Evolutionary conservation across 805 yeast species (phyloP), one percentile per base, ranked within the genome.

Genomic region (Candida vartiovaarae): DNA sequence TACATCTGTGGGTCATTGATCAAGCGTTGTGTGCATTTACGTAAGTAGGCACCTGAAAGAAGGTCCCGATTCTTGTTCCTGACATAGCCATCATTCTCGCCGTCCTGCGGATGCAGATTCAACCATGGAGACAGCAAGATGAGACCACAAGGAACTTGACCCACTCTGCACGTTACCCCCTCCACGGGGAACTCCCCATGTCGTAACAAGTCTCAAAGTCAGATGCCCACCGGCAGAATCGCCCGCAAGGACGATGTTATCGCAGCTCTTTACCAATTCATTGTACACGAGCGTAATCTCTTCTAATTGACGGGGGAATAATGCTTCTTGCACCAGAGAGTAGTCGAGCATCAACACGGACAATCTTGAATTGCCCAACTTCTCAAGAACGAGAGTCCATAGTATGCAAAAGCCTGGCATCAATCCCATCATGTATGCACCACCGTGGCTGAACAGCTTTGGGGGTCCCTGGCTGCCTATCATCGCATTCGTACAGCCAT

Each of bases 201-300:
- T 38, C 51, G 45, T 8, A 46, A 29, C 26, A 59, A 40, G 5
- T n/a, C 51, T 51, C 10, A 59, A 40, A 2, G 51, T 44, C 29
- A 63, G 44, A 38, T 59, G 57, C 2, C 59, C 66, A 25, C 67
- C 66, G 9, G 60, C 60, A 8, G 65, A 61, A 40, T 63, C 67
- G 15, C 67, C 67, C 27, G 50, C 42, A 3, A 57, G 38, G 8
- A 57, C 45, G 35, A 60, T 47, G 36, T 54, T 44, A 40, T 50
- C 41, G 5, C 44, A 44, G 2, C 49, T 33, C 34, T 48, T 37
- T 15, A 44, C 26, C 24, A 61, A 43, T 5, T 45, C 47, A 31
- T 51, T 46, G 42, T 50, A 57, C 28, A 54, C 44, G 5, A 41
- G 35, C 27, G 46, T 44, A 9, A 50, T 48, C 43, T 63, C 63